These are phyloP conservation scores for Erigeron canadensis DNA, from an alignment of 129 eudicot genomes.

Conservation along the genomic window DNA sequence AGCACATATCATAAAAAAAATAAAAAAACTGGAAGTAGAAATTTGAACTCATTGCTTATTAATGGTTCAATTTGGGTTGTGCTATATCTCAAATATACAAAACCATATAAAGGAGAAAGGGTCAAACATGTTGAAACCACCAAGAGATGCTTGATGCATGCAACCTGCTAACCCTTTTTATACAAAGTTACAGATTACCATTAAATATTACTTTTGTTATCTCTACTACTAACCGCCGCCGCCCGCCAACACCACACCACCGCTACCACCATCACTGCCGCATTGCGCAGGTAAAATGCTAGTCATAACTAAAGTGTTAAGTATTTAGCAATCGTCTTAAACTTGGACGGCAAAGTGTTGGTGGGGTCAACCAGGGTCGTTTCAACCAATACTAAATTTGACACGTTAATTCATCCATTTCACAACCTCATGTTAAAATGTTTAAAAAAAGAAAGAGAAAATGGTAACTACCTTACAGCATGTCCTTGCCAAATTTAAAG, in stretches of 20 bases:
- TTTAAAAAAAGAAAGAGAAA: constrained; percentile 13
- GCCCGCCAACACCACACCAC: too few species aligned
- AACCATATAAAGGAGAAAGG: neutral
- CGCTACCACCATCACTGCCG: too few species aligned
- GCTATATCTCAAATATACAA: neutral
- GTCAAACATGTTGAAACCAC: neutral
- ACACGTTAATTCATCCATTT: neutral
- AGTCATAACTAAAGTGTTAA: too few species aligned
- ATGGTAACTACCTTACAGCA: constrained; percentile 69
- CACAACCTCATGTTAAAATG: neutral
- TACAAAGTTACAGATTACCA: constrained; percentile 2
- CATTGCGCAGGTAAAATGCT: too few species aligned
- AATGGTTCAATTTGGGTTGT: constrained; percentile 3
- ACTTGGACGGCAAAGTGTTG: neutral
- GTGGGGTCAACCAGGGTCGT: neutral
- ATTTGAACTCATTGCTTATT: neutral
- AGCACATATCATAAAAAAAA: constrained; percentile 1
- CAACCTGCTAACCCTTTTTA: neutral
- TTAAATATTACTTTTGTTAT: neutral
- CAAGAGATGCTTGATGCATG: too few species aligned
- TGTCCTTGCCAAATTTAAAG: constrained; percentile 78
- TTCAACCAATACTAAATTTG: neutral
- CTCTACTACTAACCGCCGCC: too few species aligned
- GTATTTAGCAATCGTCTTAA: too few species aligned
- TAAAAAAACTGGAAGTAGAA: neutral